phyloP scores from a whole-genome alignment of 352 stramenopile genomes.

The Elongisporangium senticosum region DNA sequence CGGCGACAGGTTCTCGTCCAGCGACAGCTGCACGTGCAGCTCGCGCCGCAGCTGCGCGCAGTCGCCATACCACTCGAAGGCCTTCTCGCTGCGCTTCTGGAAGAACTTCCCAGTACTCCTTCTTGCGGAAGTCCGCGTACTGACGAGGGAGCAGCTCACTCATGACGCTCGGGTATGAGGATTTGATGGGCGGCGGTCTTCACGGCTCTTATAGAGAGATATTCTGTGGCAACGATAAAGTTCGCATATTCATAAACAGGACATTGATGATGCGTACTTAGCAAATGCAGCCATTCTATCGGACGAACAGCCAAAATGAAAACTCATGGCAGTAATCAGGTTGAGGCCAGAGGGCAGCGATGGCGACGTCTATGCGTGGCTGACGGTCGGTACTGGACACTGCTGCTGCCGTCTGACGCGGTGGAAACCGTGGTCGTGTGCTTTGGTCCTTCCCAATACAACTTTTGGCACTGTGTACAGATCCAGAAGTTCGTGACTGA shows the following conservation, averaged over 20 bases:
- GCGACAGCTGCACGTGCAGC: conserved; percentile 26
- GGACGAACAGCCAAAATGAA: no score
- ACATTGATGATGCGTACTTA: no score
- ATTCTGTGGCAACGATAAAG: no score
- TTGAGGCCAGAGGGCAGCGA: no score
- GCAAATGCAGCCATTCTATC: no score
- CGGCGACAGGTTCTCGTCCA: conserved; percentile 16
- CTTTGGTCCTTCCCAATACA: conserved; percentile 78
- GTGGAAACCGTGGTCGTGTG: conserved; percentile 33
- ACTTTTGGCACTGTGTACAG: conserved; percentile 43
- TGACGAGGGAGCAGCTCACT: conserved; percentile 38
- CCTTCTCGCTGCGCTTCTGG: conserved; percentile 52
- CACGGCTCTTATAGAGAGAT: no score
- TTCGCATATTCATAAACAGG: no score
- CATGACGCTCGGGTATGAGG: conserved; percentile 7
- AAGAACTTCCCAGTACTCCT: conserved; percentile 82
- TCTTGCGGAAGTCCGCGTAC: conserved; percentile 57
- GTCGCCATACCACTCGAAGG: conserved; percentile 81
- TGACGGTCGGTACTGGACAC: conserved; percentile 16
- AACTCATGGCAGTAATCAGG: no score
- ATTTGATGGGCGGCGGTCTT: no score
- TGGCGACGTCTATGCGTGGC: no score
- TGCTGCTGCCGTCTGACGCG: not conserved
- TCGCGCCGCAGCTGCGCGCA: conserved; percentile 33
- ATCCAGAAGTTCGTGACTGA: conserved; percentile 36